Conservation (phyloP, 2,329 filamentous ascomycete genomes). For the Sporothrix curviconia region DNA sequence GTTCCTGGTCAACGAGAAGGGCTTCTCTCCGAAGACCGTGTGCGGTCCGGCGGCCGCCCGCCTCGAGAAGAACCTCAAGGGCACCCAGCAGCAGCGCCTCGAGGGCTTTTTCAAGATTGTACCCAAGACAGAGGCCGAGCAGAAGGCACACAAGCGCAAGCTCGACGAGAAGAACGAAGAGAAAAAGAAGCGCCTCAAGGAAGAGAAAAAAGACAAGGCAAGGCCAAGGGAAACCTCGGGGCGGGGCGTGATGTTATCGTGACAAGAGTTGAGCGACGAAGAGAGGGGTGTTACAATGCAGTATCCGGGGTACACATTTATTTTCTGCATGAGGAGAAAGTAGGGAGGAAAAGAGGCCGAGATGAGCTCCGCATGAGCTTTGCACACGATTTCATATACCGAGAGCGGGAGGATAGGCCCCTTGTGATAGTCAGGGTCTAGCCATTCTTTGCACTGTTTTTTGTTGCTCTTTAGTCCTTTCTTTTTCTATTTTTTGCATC, state of each 20-base stretch:
- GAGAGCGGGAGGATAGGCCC: background rate
- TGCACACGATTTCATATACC: background rate
- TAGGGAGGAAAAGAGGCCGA: slow-evolving; percentile 1
- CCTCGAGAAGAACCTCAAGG: slow-evolving; percentile 85
- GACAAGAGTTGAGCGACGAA: background rate
- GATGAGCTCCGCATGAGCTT: background rate
- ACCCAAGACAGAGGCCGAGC: slow-evolving; percentile 80
- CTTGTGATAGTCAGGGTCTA: slow-evolving; percentile 9
- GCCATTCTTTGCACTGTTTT: background rate
- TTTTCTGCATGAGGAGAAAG: no score
- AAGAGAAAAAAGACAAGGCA: slow-evolving; percentile 92
- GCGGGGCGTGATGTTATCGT: slow-evolving; percentile 37
- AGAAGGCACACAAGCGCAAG: slow-evolving; percentile 82
- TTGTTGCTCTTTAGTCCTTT: background rate
- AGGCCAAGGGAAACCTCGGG: slow-evolving; percentile 82
- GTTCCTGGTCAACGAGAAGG: slow-evolving; percentile 89
- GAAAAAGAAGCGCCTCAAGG: slow-evolving; percentile 92
- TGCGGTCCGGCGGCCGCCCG: slow-evolving; percentile 70
- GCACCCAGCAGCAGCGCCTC: slow-evolving; percentile 78
- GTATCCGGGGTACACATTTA: background rate
- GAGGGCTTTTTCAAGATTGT: slow-evolving; percentile 97
- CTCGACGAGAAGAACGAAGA: slow-evolving; percentile 85
- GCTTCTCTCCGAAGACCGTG: slow-evolving; percentile 93
- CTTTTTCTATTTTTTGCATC: background rate
- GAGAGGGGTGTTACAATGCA: background rate